A percentile compares a stretch with the other conserved stretches of the same genome.
phyloP scores from a whole-genome alignment of 164 flowering plant species.

The Euptelea pleiosperma region DNA sequence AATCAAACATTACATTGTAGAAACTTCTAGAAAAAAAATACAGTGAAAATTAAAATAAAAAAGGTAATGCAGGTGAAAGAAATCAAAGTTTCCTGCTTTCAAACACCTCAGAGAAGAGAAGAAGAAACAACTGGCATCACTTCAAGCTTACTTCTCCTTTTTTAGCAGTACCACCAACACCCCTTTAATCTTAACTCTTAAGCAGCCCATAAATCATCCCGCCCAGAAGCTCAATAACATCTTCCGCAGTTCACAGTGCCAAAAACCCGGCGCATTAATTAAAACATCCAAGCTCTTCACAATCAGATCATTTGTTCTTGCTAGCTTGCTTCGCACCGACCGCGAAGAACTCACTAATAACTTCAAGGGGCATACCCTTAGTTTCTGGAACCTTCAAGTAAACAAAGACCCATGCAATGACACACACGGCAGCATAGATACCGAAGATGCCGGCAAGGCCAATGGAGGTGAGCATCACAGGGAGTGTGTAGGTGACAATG shows the following conservation, averaged over 20 bases:
- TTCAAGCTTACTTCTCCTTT: no score
- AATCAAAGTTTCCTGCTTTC: constrained; percentile 6
- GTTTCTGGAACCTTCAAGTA: constrained; percentile 93
- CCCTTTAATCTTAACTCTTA: no score
- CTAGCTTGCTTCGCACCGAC: constrained; percentile 73
- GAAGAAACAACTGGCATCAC: no score
- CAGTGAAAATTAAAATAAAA: no score
- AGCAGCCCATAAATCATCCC: no score
- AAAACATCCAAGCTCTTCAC: no score
- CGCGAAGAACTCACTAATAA: constrained; percentile 86
- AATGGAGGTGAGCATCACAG: constrained; percentile 67
- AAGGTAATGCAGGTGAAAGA: no score
- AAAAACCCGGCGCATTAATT: no score
- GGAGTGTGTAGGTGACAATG: constrained; percentile 84
- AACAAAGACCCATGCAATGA: constrained; percentile 74
- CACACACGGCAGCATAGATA: constrained; percentile 69
- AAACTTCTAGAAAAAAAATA: no score
- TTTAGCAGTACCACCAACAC: neutral
- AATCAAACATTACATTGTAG: no score
- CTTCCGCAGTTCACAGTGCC: no score
- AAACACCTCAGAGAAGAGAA: neutral
- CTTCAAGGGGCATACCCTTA: constrained; percentile 97
- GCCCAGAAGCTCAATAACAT: no score
- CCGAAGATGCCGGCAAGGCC: constrained; percentile 89
- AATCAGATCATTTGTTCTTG: constrained; percentile 25